A percentile compares a stretch with the other conserved stretches of the same genome.
Conservation (phyloP, 768 basidiomycete genomes). For the Lactarius sanguifluus region DNA sequence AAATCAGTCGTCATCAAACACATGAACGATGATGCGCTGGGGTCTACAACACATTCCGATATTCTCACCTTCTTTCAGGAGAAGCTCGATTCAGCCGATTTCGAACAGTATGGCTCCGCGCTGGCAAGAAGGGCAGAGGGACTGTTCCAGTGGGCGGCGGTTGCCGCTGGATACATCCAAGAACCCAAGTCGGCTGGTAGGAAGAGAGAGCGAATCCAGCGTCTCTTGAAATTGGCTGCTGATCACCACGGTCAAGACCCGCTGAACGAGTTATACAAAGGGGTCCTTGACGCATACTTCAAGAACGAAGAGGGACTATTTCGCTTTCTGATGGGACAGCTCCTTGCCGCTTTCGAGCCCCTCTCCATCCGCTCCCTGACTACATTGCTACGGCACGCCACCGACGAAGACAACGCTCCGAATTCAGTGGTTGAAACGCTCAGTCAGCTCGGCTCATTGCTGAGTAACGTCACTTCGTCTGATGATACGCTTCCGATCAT, state of each 20-base stretch:
- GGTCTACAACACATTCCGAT: neutral
- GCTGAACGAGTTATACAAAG: neutral
- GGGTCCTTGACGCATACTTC: neutral
- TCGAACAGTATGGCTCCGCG: neutral
- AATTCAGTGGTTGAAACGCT: neutral
- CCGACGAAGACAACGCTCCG: neutral
- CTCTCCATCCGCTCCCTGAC: conserved; percentile 7
- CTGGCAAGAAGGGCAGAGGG: conserved; percentile 1
- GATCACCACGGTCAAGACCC: neutral
- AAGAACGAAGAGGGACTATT: neutral
- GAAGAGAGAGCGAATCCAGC: neutral
- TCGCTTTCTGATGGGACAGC: conserved; percentile 3
- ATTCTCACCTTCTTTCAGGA: neutral
- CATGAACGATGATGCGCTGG: neutral
- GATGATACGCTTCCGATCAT: neutral
- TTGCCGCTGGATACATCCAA: conserved; percentile 1
- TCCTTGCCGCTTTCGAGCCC: conserved; percentile 4
- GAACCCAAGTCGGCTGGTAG: neutral
- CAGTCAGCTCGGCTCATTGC: neutral
- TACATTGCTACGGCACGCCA: neutral
- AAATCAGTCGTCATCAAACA: neutral
- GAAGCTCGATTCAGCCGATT: neutral
- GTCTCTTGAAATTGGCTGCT: neutral
- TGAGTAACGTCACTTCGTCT: conserved; percentile 5
- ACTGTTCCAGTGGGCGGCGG: neutral